Percentiles rank a stretch among this genome's conserved stretches.
These are phyloP conservation scores for Clarkia xantiana DNA, from an alignment of 345 rosid species.

Conservation along the genomic window DNA sequence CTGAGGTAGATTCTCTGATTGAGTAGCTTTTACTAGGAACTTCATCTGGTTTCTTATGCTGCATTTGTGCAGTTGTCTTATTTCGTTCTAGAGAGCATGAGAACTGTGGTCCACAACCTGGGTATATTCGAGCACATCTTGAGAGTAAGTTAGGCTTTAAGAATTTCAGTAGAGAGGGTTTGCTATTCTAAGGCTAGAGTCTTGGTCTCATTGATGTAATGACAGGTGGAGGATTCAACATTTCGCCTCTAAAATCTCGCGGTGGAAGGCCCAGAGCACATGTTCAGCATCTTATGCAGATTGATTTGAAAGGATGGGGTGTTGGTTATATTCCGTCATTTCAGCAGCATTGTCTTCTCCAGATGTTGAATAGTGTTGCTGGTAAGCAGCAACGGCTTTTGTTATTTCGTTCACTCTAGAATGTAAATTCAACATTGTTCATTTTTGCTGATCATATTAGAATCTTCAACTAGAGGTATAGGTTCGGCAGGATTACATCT, in stretches of 20 bases:
- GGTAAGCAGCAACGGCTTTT: slow-evolving; percentile 32
- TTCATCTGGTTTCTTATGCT: slow-evolving; percentile 1
- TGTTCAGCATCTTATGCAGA: slow-evolving; percentile 93
- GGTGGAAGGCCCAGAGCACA: slow-evolving; percentile 83
- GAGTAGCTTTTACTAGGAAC: background rate
- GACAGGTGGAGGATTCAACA: slow-evolving; percentile 95
- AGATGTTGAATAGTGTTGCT: slow-evolving; percentile 91
- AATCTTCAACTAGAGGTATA: too few species aligned
- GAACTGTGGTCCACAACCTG: slow-evolving; percentile 85
- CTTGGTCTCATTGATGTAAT: slow-evolving; percentile 14
- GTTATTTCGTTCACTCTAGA: background rate
- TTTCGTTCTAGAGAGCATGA: slow-evolving; percentile 97
- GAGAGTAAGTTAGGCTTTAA: slow-evolving; percentile 51
- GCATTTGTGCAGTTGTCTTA: slow-evolving; percentile 59
- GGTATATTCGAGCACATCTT: slow-evolving; percentile 87
- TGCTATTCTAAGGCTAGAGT: background rate
- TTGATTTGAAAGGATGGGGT: slow-evolving; percentile 98
- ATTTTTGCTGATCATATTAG: too few species aligned
- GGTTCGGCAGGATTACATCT: too few species aligned
- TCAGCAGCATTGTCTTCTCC: slow-evolving; percentile 97
- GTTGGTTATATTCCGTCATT: slow-evolving; percentile 77
- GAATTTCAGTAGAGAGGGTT: background rate
- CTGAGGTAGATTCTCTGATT: background rate
- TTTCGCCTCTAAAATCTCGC: slow-evolving; percentile 68
- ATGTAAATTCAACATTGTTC: too few species aligned